Conservation (phyloP, 2,329 filamentous ascomycete species). For the Sordariomycetes sp. region DNA sequence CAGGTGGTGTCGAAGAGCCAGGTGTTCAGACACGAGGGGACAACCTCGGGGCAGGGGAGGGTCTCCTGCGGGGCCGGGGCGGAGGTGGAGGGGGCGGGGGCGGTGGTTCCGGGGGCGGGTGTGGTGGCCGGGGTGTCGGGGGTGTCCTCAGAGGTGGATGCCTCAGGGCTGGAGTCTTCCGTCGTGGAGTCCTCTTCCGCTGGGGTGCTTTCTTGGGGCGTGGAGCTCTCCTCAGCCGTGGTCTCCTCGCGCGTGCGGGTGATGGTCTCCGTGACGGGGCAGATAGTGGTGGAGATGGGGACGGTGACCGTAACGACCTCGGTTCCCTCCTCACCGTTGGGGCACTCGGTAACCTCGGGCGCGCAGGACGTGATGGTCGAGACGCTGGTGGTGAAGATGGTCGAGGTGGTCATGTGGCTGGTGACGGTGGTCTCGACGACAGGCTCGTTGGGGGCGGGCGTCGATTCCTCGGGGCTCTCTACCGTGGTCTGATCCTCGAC, state of each 20-base stretch:
- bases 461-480: slow-evolving; percentile 3
- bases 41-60: slow-evolving; percentile 51
- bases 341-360: slow-evolving; percentile 34
- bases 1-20: slow-evolving; percentile 68
- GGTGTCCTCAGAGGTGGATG: background rate
- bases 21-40: slow-evolving; percentile 85
- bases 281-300: slow-evolving; percentile 45
- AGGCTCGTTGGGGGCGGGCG: background rate
- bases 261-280: slow-evolving; percentile 44
- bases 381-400: slow-evolving; percentile 34
- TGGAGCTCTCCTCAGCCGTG: slow-evolving; percentile 11
- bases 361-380: slow-evolving; percentile 36
- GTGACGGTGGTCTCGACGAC: slow-evolving; percentile 11
- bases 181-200: slow-evolving; percentile 10
- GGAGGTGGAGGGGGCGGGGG: slow-evolving; percentile 5
- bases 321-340: slow-evolving; percentile 27
- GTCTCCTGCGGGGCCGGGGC: slow-evolving; percentile 25
- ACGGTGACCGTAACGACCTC: slow-evolving; percentile 39
- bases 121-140: slow-evolving; percentile 36
- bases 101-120: slow-evolving; percentile 10
- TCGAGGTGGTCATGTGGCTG: slow-evolving; percentile 31
- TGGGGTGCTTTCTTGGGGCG: slow-evolving; percentile 11
- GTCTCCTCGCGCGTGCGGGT: slow-evolving; percentile 17
- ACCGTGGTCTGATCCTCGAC: too few species aligned
- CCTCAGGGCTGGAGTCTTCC: slow-evolving; percentile 7